Evolutionary conservation across 2,329 filamentous ascomycete species (phyloP), one percentile per base, ranked within the genome.

Genomic region (Cladophialophora psammophila): DNA sequence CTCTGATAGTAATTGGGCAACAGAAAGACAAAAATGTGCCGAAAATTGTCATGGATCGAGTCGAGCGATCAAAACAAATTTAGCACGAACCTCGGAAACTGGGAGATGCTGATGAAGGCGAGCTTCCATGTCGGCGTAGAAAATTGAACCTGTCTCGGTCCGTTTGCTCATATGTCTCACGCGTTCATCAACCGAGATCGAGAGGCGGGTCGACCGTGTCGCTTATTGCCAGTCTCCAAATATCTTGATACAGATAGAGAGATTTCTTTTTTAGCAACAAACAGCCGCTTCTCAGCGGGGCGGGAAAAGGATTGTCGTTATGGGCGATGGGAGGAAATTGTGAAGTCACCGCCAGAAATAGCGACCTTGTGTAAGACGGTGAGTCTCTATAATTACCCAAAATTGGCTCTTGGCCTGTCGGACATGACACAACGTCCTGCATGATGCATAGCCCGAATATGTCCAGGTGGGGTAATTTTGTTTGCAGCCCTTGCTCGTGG

Each of bases 351-450:
- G 5, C n/a, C 57, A 60, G 57, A 18, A 26, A 36, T 36, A 4
- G 26, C 5, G 31, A 60, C 26, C 15, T 12, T 31, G 42, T 50
- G 32, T 42, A 45, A 31, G 8, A 52, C 15, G 20, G 15, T 36
- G 42, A 36, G 31, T 34, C 13, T 60, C 57, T 60, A 50, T 36
- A 45, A 20, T 52, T 60, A 45, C 26, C 13, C 35, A 10, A 13
- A 34, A 50, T 50, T 26, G 20, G 31, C 36, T 10, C 31, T 15
- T 35, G 32, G n/a, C n/a, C 26, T 52, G 57, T 7, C 48, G 18
- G 48, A 40, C 3, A 35, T 62, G 34, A 12, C 48, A 62, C 48
- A n/a, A 38, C 59, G 38, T 52, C 59, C 34, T 53, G 59, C 59
- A 32, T 52, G 26, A 55, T 26, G n/a, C 31, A 35, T 12, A 38